Evolutionary conservation across 495 filamentous ascomycete species (phyloP).

Genomic region (Aspergillus nanangensis): DNA sequence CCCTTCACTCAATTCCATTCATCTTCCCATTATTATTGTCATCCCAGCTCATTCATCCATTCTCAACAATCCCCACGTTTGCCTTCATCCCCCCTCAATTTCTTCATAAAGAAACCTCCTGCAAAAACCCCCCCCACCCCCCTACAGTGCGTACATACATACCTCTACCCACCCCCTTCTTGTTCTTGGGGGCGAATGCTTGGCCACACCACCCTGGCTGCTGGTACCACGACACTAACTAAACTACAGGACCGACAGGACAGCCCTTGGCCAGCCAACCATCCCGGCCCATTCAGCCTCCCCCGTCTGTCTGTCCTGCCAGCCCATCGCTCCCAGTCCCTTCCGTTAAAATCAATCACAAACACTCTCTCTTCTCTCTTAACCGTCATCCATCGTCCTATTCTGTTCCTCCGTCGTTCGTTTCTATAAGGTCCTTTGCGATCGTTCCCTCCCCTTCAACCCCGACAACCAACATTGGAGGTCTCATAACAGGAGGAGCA

Average conservation of each 20-base stretch:
- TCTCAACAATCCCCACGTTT: too few species aligned
- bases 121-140: constrained; percentile 4
- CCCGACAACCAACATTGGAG: constrained; percentile 33
- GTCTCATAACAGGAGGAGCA: constrained; percentile 34
- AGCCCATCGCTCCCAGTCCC: constrained; percentile 1
- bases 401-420: neutral
- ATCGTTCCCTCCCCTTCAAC: constrained; percentile 3
- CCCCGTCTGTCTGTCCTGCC: constrained; percentile 4
- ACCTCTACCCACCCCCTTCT: constrained; percentile 12
- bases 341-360: too few species aligned
- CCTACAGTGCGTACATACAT: constrained; percentile 1
- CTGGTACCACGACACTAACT: neutral
- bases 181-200: constrained; percentile 5
- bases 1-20: neutral
- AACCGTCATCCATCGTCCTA: neutral
- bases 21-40: constrained; percentile 10
- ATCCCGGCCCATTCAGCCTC: constrained; percentile 6
- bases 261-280: constrained; percentile 10
- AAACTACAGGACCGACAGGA: too few species aligned
- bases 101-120: too few species aligned
- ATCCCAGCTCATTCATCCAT: too few species aligned
- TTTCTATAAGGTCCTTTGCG: neutral
- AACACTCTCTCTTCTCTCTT: neutral
- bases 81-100: too few species aligned
- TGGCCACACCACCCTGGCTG: neutral